Evolutionary conservation across 306 rosid species (phyloP).

Genomic region (Erythrophleum fordii): DNA sequence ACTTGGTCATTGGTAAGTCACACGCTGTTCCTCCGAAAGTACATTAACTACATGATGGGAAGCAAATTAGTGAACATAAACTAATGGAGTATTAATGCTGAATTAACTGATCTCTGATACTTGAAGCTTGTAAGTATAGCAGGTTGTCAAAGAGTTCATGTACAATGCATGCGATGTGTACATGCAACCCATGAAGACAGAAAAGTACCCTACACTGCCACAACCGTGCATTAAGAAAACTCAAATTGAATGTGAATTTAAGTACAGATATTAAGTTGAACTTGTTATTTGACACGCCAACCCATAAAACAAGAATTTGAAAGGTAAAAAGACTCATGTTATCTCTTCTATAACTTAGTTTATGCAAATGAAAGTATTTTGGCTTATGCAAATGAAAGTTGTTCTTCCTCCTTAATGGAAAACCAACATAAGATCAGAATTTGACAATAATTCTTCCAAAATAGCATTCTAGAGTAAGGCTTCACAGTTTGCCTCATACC

Average conservation of each 20-base stretch:
- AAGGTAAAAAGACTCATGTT: neutral
- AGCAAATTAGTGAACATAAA: too few species aligned
- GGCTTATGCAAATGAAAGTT: neutral
- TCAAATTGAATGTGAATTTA: neutral
- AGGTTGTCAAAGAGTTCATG: neutral
- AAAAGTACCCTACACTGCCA: too few species aligned
- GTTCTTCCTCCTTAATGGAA: neutral
- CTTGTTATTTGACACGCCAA: neutral
- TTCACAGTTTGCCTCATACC: neutral
- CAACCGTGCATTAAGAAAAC: neutral
- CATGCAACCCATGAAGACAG: neutral
- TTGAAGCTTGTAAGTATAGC: neutral
- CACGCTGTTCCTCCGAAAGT: neutral
- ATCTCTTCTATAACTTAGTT: too few species aligned
- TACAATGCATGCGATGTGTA: neutral
- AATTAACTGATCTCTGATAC: too few species aligned
- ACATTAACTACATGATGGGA: neutral
- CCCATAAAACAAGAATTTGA: neutral
- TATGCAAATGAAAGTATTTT: too few species aligned
- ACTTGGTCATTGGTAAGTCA: constrained; percentile 65
- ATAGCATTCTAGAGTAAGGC: neutral
- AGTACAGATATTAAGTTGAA: neutral
- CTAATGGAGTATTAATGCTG: too few species aligned
- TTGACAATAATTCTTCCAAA: neutral
- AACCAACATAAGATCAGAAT: neutral